Conservation (phyloP, 306 rosid species). For the Crataegus laevigata region DNA sequence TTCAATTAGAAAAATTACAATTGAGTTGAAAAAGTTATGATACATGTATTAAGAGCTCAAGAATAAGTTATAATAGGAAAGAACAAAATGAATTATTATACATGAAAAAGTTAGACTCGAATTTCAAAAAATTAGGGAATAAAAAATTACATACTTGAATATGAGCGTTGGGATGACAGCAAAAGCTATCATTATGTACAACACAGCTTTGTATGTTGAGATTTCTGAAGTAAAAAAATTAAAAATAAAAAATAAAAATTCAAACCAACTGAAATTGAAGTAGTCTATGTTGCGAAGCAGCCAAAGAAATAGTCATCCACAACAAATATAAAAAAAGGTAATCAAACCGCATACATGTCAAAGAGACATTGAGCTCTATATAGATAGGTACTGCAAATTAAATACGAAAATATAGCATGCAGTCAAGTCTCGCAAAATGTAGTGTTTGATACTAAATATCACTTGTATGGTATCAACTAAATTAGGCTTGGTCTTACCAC, state of each 20-base stretch:
- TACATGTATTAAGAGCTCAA: neutral
- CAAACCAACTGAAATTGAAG: neutral
- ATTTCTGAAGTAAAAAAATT: constrained; percentile 56
- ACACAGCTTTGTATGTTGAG: constrained; percentile 35
- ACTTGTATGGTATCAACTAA: neutral
- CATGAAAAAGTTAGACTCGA: constrained; percentile 1
- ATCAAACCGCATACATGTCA: neutral
- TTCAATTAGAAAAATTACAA: neutral
- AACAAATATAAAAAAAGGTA: neutral
- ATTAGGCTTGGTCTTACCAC: constrained; percentile 39
- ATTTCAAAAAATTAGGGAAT: constrained; percentile 2
- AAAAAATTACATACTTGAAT: constrained; percentile 53
- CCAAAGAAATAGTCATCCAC: neutral
- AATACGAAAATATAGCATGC: neutral
- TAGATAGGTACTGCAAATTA: neutral
- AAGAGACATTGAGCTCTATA: neutral
- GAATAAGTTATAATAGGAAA: neutral
- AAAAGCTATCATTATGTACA: constrained; percentile 60
- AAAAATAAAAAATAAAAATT: neutral
- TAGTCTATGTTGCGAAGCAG: neutral
- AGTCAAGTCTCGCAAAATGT: too few relatives aligned
- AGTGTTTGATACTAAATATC: neutral
- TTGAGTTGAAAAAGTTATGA: neutral
- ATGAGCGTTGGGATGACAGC: constrained; percentile 72
- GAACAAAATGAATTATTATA: neutral